These are phyloP conservation scores for Brassica napus DNA, from an alignment of 345 rosid species.

Conservation along the genomic window DNA sequence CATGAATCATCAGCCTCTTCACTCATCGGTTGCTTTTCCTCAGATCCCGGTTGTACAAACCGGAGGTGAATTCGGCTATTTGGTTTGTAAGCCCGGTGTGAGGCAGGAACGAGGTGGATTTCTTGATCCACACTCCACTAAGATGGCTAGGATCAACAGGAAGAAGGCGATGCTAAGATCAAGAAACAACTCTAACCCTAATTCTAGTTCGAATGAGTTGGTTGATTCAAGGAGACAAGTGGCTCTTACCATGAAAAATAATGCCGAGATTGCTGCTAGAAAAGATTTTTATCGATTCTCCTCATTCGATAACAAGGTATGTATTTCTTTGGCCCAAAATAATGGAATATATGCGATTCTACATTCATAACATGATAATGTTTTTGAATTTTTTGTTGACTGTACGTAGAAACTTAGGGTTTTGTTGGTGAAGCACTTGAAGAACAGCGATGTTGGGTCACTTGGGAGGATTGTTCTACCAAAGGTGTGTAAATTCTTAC, in stretches of 20 bases:
- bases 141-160: conserved; percentile 62
- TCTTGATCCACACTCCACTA: conserved; percentile 48
- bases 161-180: conserved; percentile 62
- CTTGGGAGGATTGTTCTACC: conserved; percentile 86
- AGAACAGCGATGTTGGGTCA: conserved; percentile 77
- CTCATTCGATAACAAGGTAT: conserved; percentile 58
- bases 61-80: conserved; percentile 17
- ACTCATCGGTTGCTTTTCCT: conserved; percentile 20
- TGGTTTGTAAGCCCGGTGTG: conserved; percentile 25
- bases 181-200: conserved; percentile 40
- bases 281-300: conserved; percentile 43
- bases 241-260: conserved; percentile 6
- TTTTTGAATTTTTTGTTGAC: conserved; percentile 9
- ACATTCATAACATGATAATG: neutral
- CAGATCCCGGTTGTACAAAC: conserved; percentile 22
- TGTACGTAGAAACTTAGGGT: conserved; percentile 55
- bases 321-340: neutral
- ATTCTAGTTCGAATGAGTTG: conserved; percentile 24
- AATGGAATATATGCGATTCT: neutral
- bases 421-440: conserved; percentile 59
- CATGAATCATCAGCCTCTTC: conserved; percentile 18
- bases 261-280: neutral
- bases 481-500: conserved; percentile 57
- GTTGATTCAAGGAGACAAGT: conserved; percentile 37
- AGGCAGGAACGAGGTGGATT: conserved; percentile 32